phyloP scores from a whole-genome alignment of 257 asterid genomes.

The Dorcoceras hygrometricum region DNA sequence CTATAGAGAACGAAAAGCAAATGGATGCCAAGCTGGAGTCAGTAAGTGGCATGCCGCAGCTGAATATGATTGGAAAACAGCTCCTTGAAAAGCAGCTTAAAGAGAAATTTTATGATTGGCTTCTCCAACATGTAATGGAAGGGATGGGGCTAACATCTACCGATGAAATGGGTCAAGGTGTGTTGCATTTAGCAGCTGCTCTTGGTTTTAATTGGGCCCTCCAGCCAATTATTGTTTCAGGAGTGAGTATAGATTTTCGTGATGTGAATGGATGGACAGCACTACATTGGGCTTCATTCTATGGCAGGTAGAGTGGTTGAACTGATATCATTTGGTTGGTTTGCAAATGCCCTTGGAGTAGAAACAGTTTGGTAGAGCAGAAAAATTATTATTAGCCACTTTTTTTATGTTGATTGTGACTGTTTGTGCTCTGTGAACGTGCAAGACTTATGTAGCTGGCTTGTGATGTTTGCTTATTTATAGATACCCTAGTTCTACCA shows the following conservation, averaged over 20 bases:
- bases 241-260: conserved; percentile 85
- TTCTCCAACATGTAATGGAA: conserved; percentile 55
- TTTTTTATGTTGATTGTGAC: conserved; percentile 5
- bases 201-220: conserved; percentile 93
- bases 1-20: conserved; percentile 50
- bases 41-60: conserved; percentile 33
- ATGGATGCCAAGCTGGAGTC: conserved; percentile 35
- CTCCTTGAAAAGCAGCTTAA: conserved; percentile 53
- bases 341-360: conserved; percentile 7
- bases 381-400: no score
- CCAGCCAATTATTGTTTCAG: conserved; percentile 64
- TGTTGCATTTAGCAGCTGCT: conserved; percentile 91
- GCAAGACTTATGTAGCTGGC: conserved; percentile 9
- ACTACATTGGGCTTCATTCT: conserved; percentile 97
- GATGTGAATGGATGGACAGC: conserved; percentile 96
- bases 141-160: conserved; percentile 53
- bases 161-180: conserved; percentile 85
- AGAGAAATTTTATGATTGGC: conserved; percentile 70
- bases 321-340: conserved; percentile 18
- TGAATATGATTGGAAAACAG: conserved; percentile 40
- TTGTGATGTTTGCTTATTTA: not conserved
- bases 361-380: conserved; percentile 17
- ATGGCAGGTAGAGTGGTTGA: conserved; percentile 62
- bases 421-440: conserved; percentile 5
- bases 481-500: not conserved